phyloP scores from a whole-genome alignment of 2,329 filamentous ascomycete species.

The Aureobasidium namibiae region DNA sequence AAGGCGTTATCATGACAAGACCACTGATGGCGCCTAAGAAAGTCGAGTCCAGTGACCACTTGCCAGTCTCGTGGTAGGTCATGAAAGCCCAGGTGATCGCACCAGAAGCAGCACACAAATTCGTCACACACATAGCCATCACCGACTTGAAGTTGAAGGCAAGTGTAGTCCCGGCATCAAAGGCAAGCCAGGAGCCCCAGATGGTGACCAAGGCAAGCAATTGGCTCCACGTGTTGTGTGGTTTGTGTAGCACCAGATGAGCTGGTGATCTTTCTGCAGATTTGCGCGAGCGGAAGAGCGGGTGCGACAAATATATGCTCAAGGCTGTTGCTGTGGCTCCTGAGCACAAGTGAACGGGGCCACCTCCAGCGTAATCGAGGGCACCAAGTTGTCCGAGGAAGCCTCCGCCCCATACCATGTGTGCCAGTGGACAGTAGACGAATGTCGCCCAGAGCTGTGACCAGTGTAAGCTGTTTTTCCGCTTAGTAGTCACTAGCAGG shows the following conservation, averaged over 20 bases:
- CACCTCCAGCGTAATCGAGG: slow-evolving; percentile 41
- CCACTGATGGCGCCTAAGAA: slow-evolving; percentile 48
- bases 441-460: slow-evolving; percentile 39
- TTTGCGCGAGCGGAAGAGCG: slow-evolving; percentile 38
- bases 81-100: slow-evolving; percentile 41
- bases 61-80: slow-evolving; percentile 35
- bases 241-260: slow-evolving; percentile 40
- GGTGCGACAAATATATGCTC: slow-evolving; percentile 44
- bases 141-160: slow-evolving; percentile 43
- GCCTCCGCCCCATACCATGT: slow-evolving; percentile 43
- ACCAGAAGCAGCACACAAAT: slow-evolving; percentile 40
- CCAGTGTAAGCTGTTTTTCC: background rate
- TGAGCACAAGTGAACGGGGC: slow-evolving; percentile 35
- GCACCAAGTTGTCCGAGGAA: slow-evolving; percentile 38
- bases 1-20: slow-evolving; percentile 45
- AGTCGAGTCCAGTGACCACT: slow-evolving; percentile 42
- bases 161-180: slow-evolving; percentile 43
- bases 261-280: slow-evolving; percentile 38
- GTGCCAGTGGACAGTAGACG: slow-evolving; percentile 40
- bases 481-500: too few species aligned
- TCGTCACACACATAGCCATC: slow-evolving; percentile 43
- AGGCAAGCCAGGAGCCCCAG: slow-evolving; percentile 45
- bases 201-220: slow-evolving; percentile 42
- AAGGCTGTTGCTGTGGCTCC: slow-evolving; percentile 38
- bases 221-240: slow-evolving; percentile 42